Evolutionary conservation across 768 basidiomycete genomes (phyloP).

Genomic region (Rossbeevera mucosa): DNA sequence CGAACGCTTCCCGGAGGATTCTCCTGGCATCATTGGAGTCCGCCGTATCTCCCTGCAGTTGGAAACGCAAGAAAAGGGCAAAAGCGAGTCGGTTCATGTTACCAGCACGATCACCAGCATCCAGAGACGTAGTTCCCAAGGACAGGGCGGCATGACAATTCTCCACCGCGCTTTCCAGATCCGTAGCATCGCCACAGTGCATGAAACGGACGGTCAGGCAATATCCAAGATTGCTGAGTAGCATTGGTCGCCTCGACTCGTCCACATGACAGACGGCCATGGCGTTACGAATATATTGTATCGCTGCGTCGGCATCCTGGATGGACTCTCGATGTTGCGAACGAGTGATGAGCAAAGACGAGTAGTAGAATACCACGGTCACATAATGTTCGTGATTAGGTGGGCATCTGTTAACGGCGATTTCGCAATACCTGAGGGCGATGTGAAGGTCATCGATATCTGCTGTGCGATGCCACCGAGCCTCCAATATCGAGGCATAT

Average conservation of each 20-base stretch:
- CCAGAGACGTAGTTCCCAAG: conserved; percentile 1
- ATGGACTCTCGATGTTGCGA: conserved; percentile 10
- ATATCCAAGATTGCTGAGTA: conserved; percentile 12
- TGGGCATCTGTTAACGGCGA: conserved; percentile 3
- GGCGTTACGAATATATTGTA: conserved; percentile 7
- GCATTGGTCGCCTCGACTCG: background rate
- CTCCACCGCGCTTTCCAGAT: conserved; percentile 25
- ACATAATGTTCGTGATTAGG: conserved; percentile 4
- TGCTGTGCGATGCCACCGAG: conserved; percentile 9
- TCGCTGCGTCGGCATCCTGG: conserved; percentile 16
- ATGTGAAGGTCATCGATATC: conserved; percentile 10
- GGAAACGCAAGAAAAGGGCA: conserved; percentile 19
- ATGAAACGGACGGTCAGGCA: conserved; percentile 16
- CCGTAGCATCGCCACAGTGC: conserved; percentile 13
- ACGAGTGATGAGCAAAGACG: conserved; percentile 10
- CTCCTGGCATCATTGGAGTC: conserved; percentile 20
- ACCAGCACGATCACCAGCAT: background rate
- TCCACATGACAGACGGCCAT: conserved; percentile 5
- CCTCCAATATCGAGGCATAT: conserved; percentile 2
- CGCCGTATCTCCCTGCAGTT: conserved; percentile 11
- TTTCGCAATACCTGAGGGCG: conserved; percentile 9
- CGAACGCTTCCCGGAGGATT: conserved; percentile 11
- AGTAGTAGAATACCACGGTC: conserved; percentile 1
- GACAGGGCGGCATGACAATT: conserved; percentile 10
- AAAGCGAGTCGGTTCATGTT: conserved; percentile 13